phyloP scores from a whole-genome alignment of 164 flowering plant genomes.

The Litsea cubeba region DNA sequence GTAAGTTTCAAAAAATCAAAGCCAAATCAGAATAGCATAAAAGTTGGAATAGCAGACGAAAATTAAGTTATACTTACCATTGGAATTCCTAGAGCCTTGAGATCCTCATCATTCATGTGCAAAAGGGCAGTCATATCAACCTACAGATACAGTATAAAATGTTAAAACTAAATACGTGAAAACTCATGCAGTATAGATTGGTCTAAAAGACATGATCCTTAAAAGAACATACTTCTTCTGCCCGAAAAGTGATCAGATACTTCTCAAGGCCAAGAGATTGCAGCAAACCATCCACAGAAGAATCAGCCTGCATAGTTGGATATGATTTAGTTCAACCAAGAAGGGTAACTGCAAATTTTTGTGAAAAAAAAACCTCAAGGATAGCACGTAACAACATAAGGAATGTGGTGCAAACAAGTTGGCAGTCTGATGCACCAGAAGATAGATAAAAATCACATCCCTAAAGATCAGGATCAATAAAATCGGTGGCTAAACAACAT shows the following conservation, averaged over 20 bases:
- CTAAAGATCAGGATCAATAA: too few species aligned
- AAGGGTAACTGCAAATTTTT: background rate
- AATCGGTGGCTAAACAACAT: too few species aligned
- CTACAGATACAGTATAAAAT: slow-evolving; percentile 19
- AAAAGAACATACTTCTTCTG: slow-evolving; percentile 67
- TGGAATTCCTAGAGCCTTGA: slow-evolving; percentile 86
- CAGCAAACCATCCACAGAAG: slow-evolving; percentile 66
- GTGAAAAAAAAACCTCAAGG: background rate
- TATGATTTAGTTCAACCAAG: slow-evolving; percentile 2
- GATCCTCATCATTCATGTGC: slow-evolving; percentile 91
- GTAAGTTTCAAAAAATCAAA: background rate
- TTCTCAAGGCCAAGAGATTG: slow-evolving; percentile 86
- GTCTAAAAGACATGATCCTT: background rate
- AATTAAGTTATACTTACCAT: slow-evolving; percentile 46
- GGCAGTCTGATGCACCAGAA: too few species aligned
- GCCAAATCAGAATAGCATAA: background rate
- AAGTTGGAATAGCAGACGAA: background rate
- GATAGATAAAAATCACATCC: too few species aligned
- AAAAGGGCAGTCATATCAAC: slow-evolving; percentile 85
- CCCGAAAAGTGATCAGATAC: slow-evolving; percentile 75
- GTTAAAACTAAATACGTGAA: slow-evolving; percentile 3
- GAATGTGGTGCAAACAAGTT: background rate
- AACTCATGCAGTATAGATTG: background rate
- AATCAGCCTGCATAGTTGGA: slow-evolving; percentile 46
- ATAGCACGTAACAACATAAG: background rate